A percentile compares a stretch with the other conserved stretches of the same genome.
Conservation (phyloP, 805 yeast species). For the Ogataea trehaloabstinens region DNA sequence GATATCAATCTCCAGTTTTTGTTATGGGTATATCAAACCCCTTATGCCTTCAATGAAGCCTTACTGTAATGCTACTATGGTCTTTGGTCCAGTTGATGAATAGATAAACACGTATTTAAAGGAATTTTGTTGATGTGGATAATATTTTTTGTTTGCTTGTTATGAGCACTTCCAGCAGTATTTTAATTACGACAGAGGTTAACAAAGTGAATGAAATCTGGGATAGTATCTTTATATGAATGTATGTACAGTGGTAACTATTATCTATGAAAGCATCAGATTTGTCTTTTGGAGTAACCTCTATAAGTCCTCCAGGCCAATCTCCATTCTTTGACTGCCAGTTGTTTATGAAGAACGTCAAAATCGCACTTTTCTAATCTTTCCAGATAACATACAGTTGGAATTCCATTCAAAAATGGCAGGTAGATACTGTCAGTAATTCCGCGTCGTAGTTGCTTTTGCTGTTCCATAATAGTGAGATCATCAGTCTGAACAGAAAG, state of each 20-base stretch:
- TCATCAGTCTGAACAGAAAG: slow-evolving; percentile 25
- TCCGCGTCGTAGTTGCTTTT: slow-evolving; percentile 40
- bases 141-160: background rate
- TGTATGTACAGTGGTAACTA: no score
- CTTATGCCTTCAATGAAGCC: no score
- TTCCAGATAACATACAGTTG: slow-evolving; percentile 60
- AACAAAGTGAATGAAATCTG: background rate
- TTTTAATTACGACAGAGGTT: background rate
- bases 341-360: slow-evolving; percentile 47
- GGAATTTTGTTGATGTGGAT: no score
- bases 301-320: slow-evolving; percentile 58
- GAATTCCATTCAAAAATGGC: slow-evolving; percentile 68
- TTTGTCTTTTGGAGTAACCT: slow-evolving; percentile 5
- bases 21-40: no score
- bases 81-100: no score
- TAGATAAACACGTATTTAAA: background rate
- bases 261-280: slow-evolving; percentile 1
- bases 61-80: no score
- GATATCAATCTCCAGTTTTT: no score
- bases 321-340: slow-evolving; percentile 58
- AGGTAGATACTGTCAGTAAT: slow-evolving; percentile 64
- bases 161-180: background rate
- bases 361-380: slow-evolving; percentile 63
- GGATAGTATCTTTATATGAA: background rate
- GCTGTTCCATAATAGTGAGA: slow-evolving; percentile 5